phyloP scores from a whole-genome alignment of 1,284 basidiomycete genomes.

The Cutaneotrichosporon sp. region DNA sequence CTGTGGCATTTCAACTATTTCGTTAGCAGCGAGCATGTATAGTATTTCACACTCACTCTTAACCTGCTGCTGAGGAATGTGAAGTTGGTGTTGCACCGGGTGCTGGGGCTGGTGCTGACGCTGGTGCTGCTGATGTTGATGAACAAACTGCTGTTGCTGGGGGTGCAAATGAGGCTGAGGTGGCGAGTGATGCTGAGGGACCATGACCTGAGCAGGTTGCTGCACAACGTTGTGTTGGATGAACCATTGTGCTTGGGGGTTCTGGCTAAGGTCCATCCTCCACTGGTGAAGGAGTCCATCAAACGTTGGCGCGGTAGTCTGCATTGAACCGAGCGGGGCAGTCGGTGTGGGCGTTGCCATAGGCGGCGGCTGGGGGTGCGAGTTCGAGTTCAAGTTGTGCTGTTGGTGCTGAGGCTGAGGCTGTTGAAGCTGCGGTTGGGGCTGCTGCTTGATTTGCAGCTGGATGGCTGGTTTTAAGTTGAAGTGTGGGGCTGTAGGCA shows the following conservation, averaged over 20 bases:
- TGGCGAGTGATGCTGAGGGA: not conserved
- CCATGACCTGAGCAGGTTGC: not conserved
- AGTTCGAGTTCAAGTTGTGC: no score
- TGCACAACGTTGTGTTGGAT: not conserved
- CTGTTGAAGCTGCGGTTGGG: not conserved
- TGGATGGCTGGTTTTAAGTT: not conserved
- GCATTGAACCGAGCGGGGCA: slow-evolving; percentile 8
- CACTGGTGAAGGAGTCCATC: slow-evolving; percentile 23
- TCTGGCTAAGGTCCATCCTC: slow-evolving; percentile 15
- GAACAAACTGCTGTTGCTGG: slow-evolving; percentile 2
- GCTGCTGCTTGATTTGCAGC: not conserved
- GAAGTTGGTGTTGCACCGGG: not conserved
- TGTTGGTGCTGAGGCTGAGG: no score
- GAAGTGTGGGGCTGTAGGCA: not conserved
- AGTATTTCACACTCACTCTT: not conserved
- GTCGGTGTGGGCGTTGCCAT: no score
- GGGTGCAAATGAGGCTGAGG: not conserved
- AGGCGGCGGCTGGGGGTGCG: no score
- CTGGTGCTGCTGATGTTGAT: not conserved
- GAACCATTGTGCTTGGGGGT: slow-evolving; percentile 3
- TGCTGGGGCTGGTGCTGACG: not conserved
- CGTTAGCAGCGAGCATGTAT: not conserved
- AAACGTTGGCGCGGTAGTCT: slow-evolving; percentile 12
- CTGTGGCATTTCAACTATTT: not conserved
- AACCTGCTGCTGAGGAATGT: not conserved